phyloP scores from a whole-genome alignment of 192 early-diverging fungal genomes.

The Backusella liffmaniae region DNA sequence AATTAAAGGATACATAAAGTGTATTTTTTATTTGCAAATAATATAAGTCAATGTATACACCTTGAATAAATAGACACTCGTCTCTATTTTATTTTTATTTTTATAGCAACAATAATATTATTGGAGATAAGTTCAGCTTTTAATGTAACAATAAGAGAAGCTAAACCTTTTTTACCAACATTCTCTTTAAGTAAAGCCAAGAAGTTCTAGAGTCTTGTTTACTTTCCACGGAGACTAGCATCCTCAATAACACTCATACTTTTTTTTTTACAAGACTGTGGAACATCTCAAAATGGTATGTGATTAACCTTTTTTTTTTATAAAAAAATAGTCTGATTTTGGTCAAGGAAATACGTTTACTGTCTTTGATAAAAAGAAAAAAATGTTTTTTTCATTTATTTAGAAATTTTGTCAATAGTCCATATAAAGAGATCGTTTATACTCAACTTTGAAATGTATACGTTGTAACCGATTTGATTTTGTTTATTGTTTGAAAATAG shows the following conservation, averaged over 20 bases:
- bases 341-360: background rate
- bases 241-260: background rate
- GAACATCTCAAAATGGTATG: background rate
- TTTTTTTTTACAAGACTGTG: background rate
- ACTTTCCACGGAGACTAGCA: background rate
- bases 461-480: no score
- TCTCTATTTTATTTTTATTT: no score
- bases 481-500: background rate
- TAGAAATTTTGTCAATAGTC: no score
- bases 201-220: background rate
- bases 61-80: background rate
- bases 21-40: background rate
- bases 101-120: no score
- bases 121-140: no score
- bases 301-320: background rate
- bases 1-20: background rate
- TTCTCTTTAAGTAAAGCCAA: background rate
- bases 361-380: no score
- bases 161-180: no score
- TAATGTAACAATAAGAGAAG: no score
- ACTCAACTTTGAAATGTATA: no score
- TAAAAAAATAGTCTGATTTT: background rate
- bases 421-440: no score
- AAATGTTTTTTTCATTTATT: no score
- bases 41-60: background rate